Conservation (phyloP, 345 rosid species). For the Heritiera littoralis region DNA sequence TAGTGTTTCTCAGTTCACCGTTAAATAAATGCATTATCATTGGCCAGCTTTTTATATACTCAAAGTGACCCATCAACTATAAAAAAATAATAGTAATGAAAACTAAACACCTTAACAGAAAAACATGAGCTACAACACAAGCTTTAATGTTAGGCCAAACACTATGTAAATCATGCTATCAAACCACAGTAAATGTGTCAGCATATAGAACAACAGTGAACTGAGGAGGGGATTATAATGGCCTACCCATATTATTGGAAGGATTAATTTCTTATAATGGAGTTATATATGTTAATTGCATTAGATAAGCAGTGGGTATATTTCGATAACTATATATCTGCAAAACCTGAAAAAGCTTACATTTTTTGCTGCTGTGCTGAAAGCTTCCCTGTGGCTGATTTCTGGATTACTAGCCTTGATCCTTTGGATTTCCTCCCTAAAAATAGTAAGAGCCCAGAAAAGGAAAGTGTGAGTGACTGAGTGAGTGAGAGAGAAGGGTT, state of each 20-base stretch:
- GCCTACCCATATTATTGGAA: not conserved
- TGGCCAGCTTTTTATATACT: not conserved
- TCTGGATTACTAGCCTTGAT: constrained; percentile 94
- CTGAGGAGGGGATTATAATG: not conserved
- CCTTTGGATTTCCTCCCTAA: constrained; percentile 97
- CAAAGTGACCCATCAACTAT: no score
- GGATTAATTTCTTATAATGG: not conserved
- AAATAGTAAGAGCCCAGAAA: constrained; percentile 2
- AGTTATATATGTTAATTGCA: not conserved
- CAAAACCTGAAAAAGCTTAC: constrained; percentile 43
- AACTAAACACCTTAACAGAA: not conserved
- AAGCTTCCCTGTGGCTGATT: constrained; percentile 96
- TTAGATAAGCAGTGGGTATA: not conserved
- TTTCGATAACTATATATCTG: not conserved
- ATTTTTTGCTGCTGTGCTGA: constrained; percentile 97
- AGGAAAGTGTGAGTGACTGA: not conserved
- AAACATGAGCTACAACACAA: not conserved
- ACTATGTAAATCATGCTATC: not conserved
- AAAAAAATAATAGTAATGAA: no score
- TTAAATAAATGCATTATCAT: not conserved
- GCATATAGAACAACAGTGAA: not conserved
- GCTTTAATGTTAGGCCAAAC: no score
- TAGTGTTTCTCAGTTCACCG: no score
- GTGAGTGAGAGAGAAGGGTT: not conserved
- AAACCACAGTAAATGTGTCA: no score